phyloP scores from a whole-genome alignment of 2,329 filamentous ascomycete species.

The Diaporthe ilicicola region DNA sequence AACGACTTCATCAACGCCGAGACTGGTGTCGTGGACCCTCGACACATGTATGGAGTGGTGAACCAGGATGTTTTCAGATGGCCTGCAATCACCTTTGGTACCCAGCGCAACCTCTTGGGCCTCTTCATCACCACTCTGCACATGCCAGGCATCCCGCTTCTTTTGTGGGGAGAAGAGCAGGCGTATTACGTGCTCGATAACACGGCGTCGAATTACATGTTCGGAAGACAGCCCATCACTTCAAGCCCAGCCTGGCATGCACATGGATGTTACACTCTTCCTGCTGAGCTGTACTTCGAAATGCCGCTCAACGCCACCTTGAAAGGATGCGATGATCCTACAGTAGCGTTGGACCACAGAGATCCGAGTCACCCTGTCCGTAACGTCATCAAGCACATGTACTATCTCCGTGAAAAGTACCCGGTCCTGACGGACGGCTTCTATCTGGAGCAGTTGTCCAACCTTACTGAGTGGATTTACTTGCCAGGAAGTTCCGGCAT shows the following conservation, averaged over 20 bases:
- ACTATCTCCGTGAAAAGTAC: conserved; percentile 64
- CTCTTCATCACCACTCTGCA: conserved; percentile 63
- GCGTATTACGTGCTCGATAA: conserved; percentile 71
- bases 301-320: conserved; percentile 64
- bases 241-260: conserved; percentile 69
- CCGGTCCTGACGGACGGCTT: conserved; percentile 69
- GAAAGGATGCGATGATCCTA: conserved; percentile 62
- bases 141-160: conserved; percentile 40
- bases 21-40: conserved; percentile 68
- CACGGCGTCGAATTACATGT: conserved; percentile 71
- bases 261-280: conserved; percentile 69
- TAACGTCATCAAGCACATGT: conserved; percentile 69
- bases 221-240: conserved; percentile 70
- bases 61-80: conserved; percentile 74
- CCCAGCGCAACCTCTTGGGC: conserved; percentile 64
- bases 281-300: conserved; percentile 63
- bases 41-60: conserved; percentile 70
- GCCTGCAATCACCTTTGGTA: conserved; percentile 66
- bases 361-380: conserved; percentile 69
- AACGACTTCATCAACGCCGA: conserved; percentile 69
- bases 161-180: conserved; percentile 74
- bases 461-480: conserved; percentile 60
- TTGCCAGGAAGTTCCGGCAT: conserved; percentile 61
- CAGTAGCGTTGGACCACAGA: conserved; percentile 66
- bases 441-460: conserved; percentile 63